phyloP scores from a whole-genome alignment of 1,139 yeast genomes.

The Pichiaceae sp. region DNA sequence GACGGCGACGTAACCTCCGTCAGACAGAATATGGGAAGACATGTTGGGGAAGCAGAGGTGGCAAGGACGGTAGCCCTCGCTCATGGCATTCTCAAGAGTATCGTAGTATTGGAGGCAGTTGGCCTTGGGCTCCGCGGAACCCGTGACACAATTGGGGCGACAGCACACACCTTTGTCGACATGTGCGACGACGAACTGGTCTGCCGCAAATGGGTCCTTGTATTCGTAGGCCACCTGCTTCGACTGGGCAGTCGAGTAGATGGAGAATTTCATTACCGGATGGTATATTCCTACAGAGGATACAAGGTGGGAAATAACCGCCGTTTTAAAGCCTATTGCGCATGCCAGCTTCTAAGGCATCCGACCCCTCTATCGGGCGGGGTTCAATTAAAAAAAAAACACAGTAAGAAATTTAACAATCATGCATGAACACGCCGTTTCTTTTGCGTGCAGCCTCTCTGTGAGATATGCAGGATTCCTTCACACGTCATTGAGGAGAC shows the following conservation, averaged over 20 bases:
- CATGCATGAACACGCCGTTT: no score
- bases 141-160: slow-evolving; percentile 61
- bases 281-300: not conserved
- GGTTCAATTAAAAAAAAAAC: no score
- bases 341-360: not conserved
- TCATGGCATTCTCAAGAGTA: slow-evolving; percentile 33
- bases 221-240: slow-evolving; percentile 63
- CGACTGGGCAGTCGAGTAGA: slow-evolving; percentile 40
- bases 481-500: no score
- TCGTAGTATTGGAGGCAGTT: slow-evolving; percentile 37
- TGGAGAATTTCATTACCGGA: slow-evolving; percentile 8
- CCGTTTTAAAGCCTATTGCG: not conserved
- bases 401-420: no score
- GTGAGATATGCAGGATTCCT: no score
- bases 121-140: slow-evolving; percentile 32
- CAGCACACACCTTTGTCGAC: slow-evolving; percentile 37
- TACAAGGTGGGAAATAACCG: not conserved
- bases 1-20: slow-evolving; percentile 24
- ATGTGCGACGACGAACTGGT: slow-evolving; percentile 45
- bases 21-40: slow-evolving; percentile 1
- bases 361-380: no score
- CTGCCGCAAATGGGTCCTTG: slow-evolving; percentile 59
- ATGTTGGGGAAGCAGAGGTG: slow-evolving; percentile 35
- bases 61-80: slow-evolving; percentile 44
- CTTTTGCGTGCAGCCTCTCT: no score